These are phyloP conservation scores for Teunomyces cretensis DNA, from an alignment of 805 yeast genomes.

Conservation along the genomic window DNA sequence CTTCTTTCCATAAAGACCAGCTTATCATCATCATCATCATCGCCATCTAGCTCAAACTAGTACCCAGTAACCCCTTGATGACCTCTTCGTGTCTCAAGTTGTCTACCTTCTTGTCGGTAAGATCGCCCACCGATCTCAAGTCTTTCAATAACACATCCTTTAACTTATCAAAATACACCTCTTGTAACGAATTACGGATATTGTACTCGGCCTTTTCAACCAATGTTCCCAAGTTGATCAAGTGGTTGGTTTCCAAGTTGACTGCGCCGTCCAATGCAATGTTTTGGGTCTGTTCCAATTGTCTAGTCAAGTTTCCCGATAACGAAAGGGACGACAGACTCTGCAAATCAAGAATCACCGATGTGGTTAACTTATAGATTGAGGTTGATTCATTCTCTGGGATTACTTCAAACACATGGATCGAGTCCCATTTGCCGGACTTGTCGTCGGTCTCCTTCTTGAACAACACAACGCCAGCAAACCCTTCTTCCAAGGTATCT, in stretches of 20 bases:
- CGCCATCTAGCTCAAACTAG: conserved; percentile 1
- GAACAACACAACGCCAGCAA: conserved; percentile 89
- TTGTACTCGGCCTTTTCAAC: conserved; percentile 88
- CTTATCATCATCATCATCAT: neutral
- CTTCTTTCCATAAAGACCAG: neutral
- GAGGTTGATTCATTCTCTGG: conserved; percentile 39
- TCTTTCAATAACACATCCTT: conserved; percentile 69
- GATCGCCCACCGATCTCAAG: conserved; percentile 39
- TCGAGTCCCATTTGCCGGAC: conserved; percentile 82
- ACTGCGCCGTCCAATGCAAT: conserved; percentile 31
- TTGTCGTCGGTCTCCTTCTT: conserved; percentile 61
- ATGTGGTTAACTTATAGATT: conserved; percentile 75
- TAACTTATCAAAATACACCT: conserved; percentile 93
- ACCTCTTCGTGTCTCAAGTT: conserved; percentile 34
- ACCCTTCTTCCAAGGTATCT: conserved; percentile 46
- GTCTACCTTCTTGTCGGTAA: conserved; percentile 29
- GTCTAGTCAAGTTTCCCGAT: conserved; percentile 86
- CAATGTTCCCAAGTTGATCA: conserved; percentile 79
- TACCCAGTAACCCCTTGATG: conserved; percentile 37
- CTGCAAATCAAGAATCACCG: conserved; percentile 75
- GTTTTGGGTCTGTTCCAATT: conserved; percentile 57
- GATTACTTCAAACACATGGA: conserved; percentile 83
- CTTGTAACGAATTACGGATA: conserved; percentile 83
- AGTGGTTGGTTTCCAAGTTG: conserved; percentile 61
- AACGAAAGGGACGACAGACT: conserved; percentile 40